Percentiles rank a stretch among this genome's conserved stretches.
These are phyloP conservation scores for Sisymbrium altissimum DNA, from an alignment of 345 rosid species.

Conservation along the genomic window DNA sequence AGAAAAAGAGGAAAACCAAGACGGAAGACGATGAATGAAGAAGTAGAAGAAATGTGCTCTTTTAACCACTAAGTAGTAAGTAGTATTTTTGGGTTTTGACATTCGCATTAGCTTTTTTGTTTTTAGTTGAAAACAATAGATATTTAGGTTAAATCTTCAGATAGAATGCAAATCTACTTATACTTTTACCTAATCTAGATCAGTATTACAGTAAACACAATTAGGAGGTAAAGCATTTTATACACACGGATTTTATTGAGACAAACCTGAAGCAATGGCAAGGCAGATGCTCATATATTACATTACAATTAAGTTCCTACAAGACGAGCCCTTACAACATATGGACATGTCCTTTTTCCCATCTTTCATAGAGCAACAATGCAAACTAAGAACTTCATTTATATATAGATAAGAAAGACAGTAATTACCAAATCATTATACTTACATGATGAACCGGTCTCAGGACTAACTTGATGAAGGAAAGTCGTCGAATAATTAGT, in stretches of 20 bases:
- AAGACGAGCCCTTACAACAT: background rate
- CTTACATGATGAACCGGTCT: background rate
- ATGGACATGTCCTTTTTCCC: background rate
- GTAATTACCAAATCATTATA: background rate
- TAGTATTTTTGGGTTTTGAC: background rate
- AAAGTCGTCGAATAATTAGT: conserved; percentile 6
- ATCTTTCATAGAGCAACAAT: background rate
- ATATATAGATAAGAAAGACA: background rate
- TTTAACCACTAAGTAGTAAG: background rate
- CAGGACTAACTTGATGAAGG: background rate
- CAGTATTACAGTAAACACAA: background rate
- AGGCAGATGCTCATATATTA: background rate
- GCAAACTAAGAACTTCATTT: conserved; percentile 5
- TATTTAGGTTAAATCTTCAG: background rate
- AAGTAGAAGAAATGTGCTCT: background rate
- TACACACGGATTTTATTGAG: conserved; percentile 7
- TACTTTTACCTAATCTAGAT: background rate
- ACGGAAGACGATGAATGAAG: conserved; percentile 38
- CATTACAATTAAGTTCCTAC: conserved; percentile 10
- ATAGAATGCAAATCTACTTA: background rate
- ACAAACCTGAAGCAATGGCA: conserved; percentile 7
- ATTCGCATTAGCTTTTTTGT: background rate
- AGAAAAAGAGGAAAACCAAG: conserved; percentile 32
- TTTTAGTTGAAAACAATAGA: background rate
- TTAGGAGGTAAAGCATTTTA: background rate